Conservation (phyloP, 2,329 filamentous ascomycete species). For the Colletotrichum orchidophilum region DNA sequence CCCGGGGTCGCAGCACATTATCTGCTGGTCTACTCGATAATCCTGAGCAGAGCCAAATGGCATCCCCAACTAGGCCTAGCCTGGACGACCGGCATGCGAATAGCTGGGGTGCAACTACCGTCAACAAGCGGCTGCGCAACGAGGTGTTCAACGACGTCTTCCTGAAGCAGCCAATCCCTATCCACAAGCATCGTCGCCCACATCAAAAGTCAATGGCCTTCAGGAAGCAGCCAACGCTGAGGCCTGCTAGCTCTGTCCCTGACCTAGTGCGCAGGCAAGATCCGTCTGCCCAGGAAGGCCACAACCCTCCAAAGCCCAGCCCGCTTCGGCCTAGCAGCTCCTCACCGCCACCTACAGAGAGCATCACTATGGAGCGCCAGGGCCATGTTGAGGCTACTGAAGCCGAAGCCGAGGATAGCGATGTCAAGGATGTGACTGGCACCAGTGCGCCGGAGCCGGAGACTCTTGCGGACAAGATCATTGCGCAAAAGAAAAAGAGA, state of each 20-base stretch:
- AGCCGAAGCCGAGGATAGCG: constrained; percentile 43
- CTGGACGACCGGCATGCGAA: constrained; percentile 67
- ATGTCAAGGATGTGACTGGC: constrained; percentile 66
- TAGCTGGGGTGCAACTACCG: constrained; percentile 90
- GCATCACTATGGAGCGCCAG: constrained; percentile 20
- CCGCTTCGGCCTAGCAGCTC: constrained; percentile 25
- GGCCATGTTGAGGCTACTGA: constrained; percentile 1
- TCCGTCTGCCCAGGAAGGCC: constrained; percentile 2
- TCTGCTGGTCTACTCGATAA: constrained; percentile 39
- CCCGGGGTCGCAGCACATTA: constrained; percentile 49
- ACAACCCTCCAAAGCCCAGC: constrained; percentile 30
- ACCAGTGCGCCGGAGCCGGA: constrained; percentile 73
- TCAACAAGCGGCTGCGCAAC: constrained; percentile 88
- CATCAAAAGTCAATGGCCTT: constrained; percentile 72
- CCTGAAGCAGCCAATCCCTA: constrained; percentile 82
- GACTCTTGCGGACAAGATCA: constrained; percentile 55
- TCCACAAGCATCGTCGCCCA: constrained; percentile 79
- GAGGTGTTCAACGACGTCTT: constrained; percentile 95
- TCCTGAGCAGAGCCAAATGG: constrained; percentile 8
- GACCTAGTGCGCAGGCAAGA: constrained; percentile 41
- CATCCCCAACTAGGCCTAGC: constrained; percentile 46
- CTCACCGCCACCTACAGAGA: constrained; percentile 13
- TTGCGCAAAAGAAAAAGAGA: constrained; percentile 62
- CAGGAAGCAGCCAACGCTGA: constrained; percentile 53
- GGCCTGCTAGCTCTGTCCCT: constrained; percentile 57